These are phyloP conservation scores for Fusarium tupiense DNA, from an alignment of 2,329 filamentous ascomycete species.

Conservation along the genomic window DNA sequence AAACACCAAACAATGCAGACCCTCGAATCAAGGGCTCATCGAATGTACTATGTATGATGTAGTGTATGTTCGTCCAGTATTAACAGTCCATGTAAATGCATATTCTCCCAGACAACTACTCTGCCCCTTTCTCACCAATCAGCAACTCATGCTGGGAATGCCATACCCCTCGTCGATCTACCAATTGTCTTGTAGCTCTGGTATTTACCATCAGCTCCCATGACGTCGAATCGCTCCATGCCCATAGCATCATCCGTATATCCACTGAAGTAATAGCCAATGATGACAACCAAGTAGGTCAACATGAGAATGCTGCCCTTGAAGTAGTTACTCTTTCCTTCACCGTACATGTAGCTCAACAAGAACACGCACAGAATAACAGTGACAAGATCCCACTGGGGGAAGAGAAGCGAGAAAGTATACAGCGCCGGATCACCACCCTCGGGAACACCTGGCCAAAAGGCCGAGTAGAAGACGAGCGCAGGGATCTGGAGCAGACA, in stretches of 20 bases:
- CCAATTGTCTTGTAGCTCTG: constrained; percentile 65
- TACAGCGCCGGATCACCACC: constrained; percentile 60
- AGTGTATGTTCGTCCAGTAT: constrained; percentile 33
- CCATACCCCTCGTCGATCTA: constrained; percentile 49
- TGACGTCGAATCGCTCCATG: constrained; percentile 62
- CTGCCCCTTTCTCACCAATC: not conserved
- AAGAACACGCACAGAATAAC: constrained; percentile 96
- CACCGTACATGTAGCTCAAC: constrained; percentile 96
- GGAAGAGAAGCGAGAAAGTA: constrained; percentile 90
- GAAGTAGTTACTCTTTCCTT: constrained; percentile 99
- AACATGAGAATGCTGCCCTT: constrained; percentile 95
- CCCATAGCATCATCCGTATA: constrained; percentile 59
- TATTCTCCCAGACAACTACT: not conserved
- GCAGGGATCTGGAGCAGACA: constrained; percentile 94
- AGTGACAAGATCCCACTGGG: constrained; percentile 98
- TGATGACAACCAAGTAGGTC: constrained; percentile 90
- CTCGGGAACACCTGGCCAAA: constrained; percentile 64
- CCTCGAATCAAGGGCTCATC: constrained; percentile 1
- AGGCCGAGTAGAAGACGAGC: constrained; percentile 87
- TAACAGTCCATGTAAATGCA: constrained; percentile 18
- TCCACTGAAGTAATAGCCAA: constrained; percentile 88
- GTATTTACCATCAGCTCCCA: constrained; percentile 61
- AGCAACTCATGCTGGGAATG: constrained; percentile 37
- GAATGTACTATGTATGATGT: constrained; percentile 20
- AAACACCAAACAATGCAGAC: constrained; percentile 18